These are phyloP conservation scores for Pelargonium nanum DNA, from an alignment of 345 rosid species.

Conservation along the genomic window DNA sequence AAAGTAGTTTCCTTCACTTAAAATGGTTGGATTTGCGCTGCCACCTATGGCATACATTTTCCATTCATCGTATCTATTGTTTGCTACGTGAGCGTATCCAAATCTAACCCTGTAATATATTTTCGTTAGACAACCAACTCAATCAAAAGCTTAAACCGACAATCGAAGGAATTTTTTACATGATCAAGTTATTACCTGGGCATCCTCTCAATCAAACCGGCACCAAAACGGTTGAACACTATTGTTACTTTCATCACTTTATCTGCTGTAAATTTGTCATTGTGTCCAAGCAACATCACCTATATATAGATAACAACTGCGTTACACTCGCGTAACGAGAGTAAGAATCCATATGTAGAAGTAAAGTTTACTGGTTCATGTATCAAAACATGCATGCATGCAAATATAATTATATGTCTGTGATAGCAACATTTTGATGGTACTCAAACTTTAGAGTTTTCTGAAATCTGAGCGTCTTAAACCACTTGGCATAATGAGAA, in stretches of 20 bases:
- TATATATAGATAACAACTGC: no score
- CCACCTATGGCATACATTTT: conserved; percentile 93
- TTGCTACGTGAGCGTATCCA: conserved; percentile 88
- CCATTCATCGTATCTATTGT: conserved; percentile 88
- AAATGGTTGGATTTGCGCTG: conserved; percentile 80
- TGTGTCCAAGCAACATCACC: conserved; percentile 86
- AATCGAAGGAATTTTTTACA: no score
- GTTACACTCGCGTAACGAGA: no score
- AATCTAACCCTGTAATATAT: conserved; percentile 52
- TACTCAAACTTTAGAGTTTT: not conserved
- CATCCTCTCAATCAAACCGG: conserved; percentile 85
- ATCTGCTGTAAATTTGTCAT: conserved; percentile 57
- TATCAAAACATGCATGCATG: no score
- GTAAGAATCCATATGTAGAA: no score
- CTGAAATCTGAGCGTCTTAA: not conserved
- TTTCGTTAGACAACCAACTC: no score
- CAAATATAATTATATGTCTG: conserved; percentile 7
- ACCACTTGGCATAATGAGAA: not conserved
- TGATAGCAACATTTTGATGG: not conserved
- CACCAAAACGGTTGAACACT: conserved; percentile 73
- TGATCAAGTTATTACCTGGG: conserved; percentile 44
- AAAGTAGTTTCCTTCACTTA: conserved; percentile 86
- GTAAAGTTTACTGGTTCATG: no score
- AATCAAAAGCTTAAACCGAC: no score
- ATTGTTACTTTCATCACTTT: conserved; percentile 77